Base-by-base conservation (phyloP, 2,329 filamentous ascomycete genomes). In the Phyllosticta citrichinensis region DNA sequence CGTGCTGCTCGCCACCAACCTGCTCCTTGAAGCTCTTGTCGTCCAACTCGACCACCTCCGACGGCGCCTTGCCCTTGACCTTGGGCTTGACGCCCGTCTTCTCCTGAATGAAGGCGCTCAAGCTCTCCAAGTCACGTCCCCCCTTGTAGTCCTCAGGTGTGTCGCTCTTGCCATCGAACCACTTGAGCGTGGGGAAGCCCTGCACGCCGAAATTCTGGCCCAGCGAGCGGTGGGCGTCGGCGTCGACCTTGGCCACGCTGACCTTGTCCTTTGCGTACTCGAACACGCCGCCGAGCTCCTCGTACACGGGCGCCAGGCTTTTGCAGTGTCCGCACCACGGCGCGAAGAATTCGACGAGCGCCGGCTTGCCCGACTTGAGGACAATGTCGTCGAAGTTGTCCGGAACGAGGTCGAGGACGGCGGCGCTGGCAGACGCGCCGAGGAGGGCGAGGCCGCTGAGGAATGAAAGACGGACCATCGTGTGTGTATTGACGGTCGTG, bases 261-360 rank as follows among this genome's bases (percentile, higher is more conserved):
- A 99, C 84, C 70, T 87, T 86, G 73, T 86, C 80, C 79, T 91
- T 78, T 66, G 86, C 85, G 70, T 83, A 85, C 66, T 88, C 85
- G 75, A 92, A 96, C 52, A 81, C 79, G 56, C 80, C 75, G 55
- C 85, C 94, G 52, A 99, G 85, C 73, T 99, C 89, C 75, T 99
- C 94, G 76, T 95, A 99, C 63, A 95, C 80, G 56, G 94, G 95
- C 17, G 94, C 94, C 35, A 99, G 88, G 71, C 80, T 96, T 84
- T 97, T 97, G 90, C 94, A 99, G 82, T 99, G 94, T 33, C 94
- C 95, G 72, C 94, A 99, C 94, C 94, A 99, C 24, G 93, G 92
- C 35, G 94, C 94, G 73, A 96, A 97, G 83, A 99, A 99, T 76
- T 97, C 92, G 68, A 97, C 91, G 25, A 99, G 86, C 0, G 94